Conservation (phyloP, 2,329 filamentous ascomycete species). For the Cryphonectria naterciae region DNA sequence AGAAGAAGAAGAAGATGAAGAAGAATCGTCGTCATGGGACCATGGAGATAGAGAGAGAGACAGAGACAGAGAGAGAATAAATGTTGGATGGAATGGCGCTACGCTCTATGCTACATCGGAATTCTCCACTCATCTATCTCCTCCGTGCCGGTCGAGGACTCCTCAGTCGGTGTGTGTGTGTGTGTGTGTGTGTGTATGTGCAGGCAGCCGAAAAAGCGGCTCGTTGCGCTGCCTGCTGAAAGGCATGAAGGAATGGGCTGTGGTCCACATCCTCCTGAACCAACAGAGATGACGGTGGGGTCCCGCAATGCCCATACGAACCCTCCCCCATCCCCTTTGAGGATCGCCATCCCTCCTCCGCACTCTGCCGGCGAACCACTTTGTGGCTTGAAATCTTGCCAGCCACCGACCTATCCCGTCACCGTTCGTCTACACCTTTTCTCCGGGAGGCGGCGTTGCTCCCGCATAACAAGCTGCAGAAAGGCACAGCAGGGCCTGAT, state of each 20-base stretch:
- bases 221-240: neutral
- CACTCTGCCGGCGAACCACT: neutral
- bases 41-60: neutral
- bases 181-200: neutral
- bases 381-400: neutral
- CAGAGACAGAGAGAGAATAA: too few relatives aligned
- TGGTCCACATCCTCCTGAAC: slow-evolving; percentile 15
- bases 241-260: neutral
- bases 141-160: too few relatives aligned
- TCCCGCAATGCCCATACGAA: neutral
- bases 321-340: neutral
- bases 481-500: neutral
- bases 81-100: too few relatives aligned
- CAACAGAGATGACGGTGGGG: slow-evolving; percentile 6
- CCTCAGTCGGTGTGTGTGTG: too few relatives aligned
- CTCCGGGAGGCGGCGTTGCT: neutral
- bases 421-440: neutral
- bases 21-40: too few relatives aligned
- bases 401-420: neutral
- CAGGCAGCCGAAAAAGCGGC: neutral
- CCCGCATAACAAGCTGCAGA: slow-evolving; percentile 1
- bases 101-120: neutral
- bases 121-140: neutral
- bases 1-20: too few relatives aligned
- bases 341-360: slow-evolving; percentile 9